These are phyloP conservation scores for Phalaenopsis equestris DNA, from an alignment of 106 monocot species.

Conservation along the genomic window DNA sequence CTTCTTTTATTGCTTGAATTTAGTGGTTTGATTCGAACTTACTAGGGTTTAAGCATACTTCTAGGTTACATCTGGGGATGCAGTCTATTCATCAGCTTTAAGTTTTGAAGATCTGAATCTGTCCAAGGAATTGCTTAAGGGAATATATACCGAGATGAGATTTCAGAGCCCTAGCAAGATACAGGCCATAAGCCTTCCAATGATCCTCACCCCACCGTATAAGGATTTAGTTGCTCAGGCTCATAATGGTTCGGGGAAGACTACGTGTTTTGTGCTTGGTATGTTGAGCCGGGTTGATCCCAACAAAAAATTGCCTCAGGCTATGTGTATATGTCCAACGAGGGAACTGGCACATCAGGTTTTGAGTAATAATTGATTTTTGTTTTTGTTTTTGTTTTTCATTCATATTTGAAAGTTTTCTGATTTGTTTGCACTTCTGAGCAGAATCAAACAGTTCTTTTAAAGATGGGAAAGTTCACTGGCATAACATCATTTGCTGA, in stretches of 20 bases:
- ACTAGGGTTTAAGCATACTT: neutral
- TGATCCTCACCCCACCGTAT: constrained; percentile 88
- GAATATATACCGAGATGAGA: constrained; percentile 80
- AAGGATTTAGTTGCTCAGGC: constrained; percentile 92
- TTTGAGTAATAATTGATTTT: neutral
- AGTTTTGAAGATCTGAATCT: constrained; percentile 78
- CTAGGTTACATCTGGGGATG: constrained; percentile 69
- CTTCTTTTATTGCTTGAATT: neutral
- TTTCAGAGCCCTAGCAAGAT: constrained; percentile 91
- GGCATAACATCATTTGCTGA: constrained; percentile 72
- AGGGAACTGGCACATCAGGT: constrained; percentile 81
- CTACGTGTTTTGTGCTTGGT: constrained; percentile 94
- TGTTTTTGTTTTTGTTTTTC: neutral
- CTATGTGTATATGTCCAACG: constrained; percentile 89
- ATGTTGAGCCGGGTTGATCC: constrained; percentile 92
- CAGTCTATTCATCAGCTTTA: constrained; percentile 67
- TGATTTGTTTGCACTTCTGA: neutral
- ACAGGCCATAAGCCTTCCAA: constrained; percentile 83
- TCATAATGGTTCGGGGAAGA: constrained; percentile 96
- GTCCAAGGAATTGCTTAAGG: constrained; percentile 64
- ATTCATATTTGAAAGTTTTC: neutral
- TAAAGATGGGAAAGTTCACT: constrained; percentile 84
- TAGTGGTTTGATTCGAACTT: neutral
- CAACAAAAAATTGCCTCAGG: constrained; percentile 50
- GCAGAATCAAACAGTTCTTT: constrained; percentile 76